phyloP scores from a whole-genome alignment of 257 asterid genomes.

The Phtheirospermum japonicum region DNA sequence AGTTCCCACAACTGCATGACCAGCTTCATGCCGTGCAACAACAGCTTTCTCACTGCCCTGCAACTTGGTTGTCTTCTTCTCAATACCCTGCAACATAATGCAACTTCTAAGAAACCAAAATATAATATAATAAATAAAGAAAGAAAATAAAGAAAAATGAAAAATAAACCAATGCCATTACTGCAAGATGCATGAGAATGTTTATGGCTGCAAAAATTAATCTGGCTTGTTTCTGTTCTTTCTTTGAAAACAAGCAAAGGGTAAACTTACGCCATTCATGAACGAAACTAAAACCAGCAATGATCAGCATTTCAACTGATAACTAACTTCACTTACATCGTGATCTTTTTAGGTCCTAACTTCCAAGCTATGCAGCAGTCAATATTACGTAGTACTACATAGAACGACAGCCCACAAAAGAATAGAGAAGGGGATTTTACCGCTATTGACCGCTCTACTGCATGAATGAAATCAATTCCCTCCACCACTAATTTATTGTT shows the following conservation, averaged over 20 bases:
- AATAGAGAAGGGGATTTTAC: slow-evolving; percentile 33
- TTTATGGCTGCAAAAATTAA: slow-evolving; percentile 11
- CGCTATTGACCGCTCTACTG: slow-evolving; percentile 98
- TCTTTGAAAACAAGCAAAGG: slow-evolving; percentile 16
- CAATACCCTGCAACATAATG: slow-evolving; percentile 72
- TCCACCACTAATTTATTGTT: slow-evolving; percentile 68
- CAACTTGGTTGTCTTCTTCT: slow-evolving; percentile 89
- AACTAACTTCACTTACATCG: slow-evolving; percentile 2
- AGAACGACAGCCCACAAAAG: neutral
- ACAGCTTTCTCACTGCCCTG: slow-evolving; percentile 96
- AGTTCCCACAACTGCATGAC: slow-evolving; percentile 98
- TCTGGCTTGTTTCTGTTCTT: slow-evolving; percentile 4
- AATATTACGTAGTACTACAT: neutral
- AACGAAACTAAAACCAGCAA: neutral
- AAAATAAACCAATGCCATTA: slow-evolving; percentile 18
- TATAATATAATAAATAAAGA: too few species aligned
- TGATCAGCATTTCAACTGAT: slow-evolving; percentile 11
- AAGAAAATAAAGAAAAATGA: too few species aligned
- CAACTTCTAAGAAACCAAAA: slow-evolving; percentile 24
- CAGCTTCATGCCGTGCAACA: slow-evolving; percentile 99
- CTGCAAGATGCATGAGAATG: neutral
- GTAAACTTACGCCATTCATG: neutral
- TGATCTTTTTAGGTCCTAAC: slow-evolving; percentile 16
- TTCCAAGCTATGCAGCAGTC: slow-evolving; percentile 6
- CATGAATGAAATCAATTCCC: slow-evolving; percentile 82